phyloP scores from a whole-genome alignment of 1,284 basidiomycete genomes.

The Dichomitus squalens region DNA sequence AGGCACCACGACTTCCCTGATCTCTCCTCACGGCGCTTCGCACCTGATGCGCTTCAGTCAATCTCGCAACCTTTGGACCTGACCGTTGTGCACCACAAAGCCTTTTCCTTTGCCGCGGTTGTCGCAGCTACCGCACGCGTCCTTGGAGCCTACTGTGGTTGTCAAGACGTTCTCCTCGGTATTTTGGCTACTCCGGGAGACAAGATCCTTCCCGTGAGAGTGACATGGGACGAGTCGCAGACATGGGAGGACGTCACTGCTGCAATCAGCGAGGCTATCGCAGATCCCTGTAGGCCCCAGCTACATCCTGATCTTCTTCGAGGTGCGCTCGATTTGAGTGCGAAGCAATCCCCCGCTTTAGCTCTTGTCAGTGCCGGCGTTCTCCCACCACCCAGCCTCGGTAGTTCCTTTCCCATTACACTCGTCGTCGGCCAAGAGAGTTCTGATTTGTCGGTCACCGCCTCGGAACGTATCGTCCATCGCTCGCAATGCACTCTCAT shows the following conservation, averaged over 20 bases:
- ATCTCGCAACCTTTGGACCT: conserved; percentile 12
- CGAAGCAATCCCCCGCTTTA: conserved; percentile 22
- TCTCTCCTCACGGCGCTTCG: conserved; percentile 25
- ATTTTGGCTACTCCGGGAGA: conserved; percentile 25
- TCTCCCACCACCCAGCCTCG: conserved; percentile 2
- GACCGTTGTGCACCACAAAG: background rate
- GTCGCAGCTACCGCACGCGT: conserved; percentile 37
- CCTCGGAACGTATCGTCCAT: conserved; percentile 27
- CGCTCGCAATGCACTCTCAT: conserved; percentile 28
- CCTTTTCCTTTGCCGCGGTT: conserved; percentile 26
- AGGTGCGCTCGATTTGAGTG: conserved; percentile 18
- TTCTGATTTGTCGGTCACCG: conserved; percentile 20
- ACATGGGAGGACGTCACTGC: conserved; percentile 36
- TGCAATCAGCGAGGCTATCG: conserved; percentile 25
- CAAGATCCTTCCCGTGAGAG: conserved; percentile 33
- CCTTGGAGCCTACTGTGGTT: conserved; percentile 43
- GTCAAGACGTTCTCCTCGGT: conserved; percentile 43
- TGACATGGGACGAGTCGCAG: conserved; percentile 38
- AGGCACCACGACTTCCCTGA: conserved; percentile 26
- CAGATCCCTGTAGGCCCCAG: conserved; percentile 16
- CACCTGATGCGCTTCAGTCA: conserved; percentile 18
- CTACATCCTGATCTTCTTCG: conserved; percentile 15
- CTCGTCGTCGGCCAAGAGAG: conserved; percentile 13
- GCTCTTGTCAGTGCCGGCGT: conserved; percentile 13
- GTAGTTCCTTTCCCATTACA: conserved; percentile 8